Base-by-base conservation (phyloP, 1,284 basidiomycete genomes). In the Polyporus tsugae region DNA sequence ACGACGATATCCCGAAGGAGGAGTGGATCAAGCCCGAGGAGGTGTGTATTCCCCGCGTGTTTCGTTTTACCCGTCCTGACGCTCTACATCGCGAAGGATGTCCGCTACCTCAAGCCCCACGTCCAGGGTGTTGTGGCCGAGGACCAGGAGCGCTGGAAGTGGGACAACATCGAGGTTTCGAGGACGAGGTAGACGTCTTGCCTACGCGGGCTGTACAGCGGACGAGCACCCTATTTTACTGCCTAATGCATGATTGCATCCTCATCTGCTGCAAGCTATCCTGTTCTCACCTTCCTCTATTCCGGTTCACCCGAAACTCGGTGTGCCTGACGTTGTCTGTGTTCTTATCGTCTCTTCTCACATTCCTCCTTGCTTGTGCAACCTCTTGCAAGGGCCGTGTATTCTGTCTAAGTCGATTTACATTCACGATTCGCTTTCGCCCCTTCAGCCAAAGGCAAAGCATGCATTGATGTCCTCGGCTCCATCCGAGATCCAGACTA, bases 61-160 rank as follows among this genome's bases (percentile, higher is more conserved):
- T 52, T 11, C 35, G 15, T 44, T 36, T 33, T 7, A 33, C n/a
- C 33, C 6, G 44, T 42, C 19, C 67, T 65, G 4, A 62, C 66
- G 36, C 63, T n/a, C 25, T n/a, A 25, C 53, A 35, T 66, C 29
- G 68, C 62, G 35, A 79, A 99, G 97, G 97, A 99, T 81, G 82
- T 88, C 71, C 94, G 95, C 72, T 99, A 99, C 87, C 89, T 99
- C 75, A 88, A 87, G 71, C 94, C 95, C 35, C 88, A 93, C 78
- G 89, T 99, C 63, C 76, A 87, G 74, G 89, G 93, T 65, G 91
- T 98, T 70, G 84, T 85, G 75, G 86, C 86, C 73, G 96, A 98
- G 84, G 86, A 94, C 70, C 79, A 83, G 44, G 98, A 99, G 86
- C 89, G 96, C 75, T 81, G 79, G 66, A 85, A 87, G 71, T 99